Conservation (phyloP, 371 early-diverging fungal genomes). For the Syncephalis fuscata region DNA sequence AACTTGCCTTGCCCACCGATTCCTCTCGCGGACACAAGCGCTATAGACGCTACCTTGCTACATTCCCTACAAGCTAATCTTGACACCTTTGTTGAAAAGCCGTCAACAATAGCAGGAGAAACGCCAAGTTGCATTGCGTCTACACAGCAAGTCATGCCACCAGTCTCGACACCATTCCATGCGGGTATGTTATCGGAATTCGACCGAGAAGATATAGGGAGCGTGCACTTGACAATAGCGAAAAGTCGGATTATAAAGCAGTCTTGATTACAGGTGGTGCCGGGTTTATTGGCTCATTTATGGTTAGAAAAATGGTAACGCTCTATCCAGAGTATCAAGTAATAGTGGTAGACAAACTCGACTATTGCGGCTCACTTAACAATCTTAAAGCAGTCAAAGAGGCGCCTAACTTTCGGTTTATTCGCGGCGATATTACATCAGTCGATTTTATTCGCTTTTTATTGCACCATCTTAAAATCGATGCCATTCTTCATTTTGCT, state of each 20-base stretch:
- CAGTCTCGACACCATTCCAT: background rate
- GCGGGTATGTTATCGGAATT: background rate
- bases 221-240: background rate
- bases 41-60: too few relatives aligned
- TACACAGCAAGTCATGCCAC: too few relatives aligned
- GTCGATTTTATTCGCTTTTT: constrained; percentile 48
- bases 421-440: constrained; percentile 61
- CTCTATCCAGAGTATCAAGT: constrained; percentile 56
- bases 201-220: background rate
- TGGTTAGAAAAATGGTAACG: constrained; percentile 39
- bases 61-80: too few relatives aligned
- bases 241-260: constrained; percentile 11
- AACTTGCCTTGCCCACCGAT: too few relatives aligned
- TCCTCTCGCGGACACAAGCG: too few relatives aligned
- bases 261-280: constrained; percentile 79
- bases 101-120: too few relatives aligned
- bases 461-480: constrained; percentile 48
- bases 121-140: too few relatives aligned
- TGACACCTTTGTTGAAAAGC: too few relatives aligned
- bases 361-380: constrained; percentile 59
- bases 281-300: constrained; percentile 62
- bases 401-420: constrained; percentile 43
- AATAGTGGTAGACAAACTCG: constrained; percentile 60
- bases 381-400: constrained; percentile 33
- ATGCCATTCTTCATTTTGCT: constrained; percentile 67